phyloP scores from a whole-genome alignment of 2,329 filamentous ascomycete genomes.

The Fusarium coicis region DNA sequence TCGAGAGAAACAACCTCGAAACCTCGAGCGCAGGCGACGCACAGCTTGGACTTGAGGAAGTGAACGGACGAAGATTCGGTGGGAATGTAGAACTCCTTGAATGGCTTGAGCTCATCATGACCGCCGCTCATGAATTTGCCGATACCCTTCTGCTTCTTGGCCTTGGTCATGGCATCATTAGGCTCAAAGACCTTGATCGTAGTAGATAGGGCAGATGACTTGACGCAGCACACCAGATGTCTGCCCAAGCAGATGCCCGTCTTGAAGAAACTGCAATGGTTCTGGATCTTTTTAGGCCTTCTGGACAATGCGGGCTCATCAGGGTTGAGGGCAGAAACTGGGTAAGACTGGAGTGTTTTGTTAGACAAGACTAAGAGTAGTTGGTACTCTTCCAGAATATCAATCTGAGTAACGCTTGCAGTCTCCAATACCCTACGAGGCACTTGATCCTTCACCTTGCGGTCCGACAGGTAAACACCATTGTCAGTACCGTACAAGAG shows the following conservation, averaged over 20 bases:
- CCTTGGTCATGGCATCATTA: conserved; percentile 91
- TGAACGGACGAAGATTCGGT: conserved; percentile 98
- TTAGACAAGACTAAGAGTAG: conserved; percentile 91
- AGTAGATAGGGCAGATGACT: conserved; percentile 90
- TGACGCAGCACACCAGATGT: conserved; percentile 95
- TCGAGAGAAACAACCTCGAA: conserved; percentile 98
- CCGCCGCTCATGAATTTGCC: conserved; percentile 94
- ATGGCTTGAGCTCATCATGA: conserved; percentile 94
- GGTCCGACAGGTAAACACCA: conserved; percentile 91
- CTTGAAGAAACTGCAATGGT: conserved; percentile 98
- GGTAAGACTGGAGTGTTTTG: conserved; percentile 91
- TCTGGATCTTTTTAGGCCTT: conserved; percentile 94
- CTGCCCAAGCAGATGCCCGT: conserved; percentile 93
- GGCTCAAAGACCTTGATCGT: conserved; percentile 99
- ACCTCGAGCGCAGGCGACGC: conserved; percentile 92
- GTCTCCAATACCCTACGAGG: conserved; percentile 88
- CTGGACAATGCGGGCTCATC: conserved; percentile 84
- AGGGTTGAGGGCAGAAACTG: conserved; percentile 85
- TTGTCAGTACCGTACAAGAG: conserved; percentile 94
- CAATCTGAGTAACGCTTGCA: conserved; percentile 90
- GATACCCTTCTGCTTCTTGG: conserved; percentile 94
- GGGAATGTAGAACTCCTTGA: conserved; percentile 99
- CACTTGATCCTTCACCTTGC: conserved; percentile 83
- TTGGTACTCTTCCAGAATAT: conserved; percentile 94
- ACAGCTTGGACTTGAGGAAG: conserved; percentile 95